A percentile compares a stretch with the other conserved stretches of the same genome.
Conservation (phyloP, 1,284 basidiomycete genomes). For the Mixia osmundae region DNA sequence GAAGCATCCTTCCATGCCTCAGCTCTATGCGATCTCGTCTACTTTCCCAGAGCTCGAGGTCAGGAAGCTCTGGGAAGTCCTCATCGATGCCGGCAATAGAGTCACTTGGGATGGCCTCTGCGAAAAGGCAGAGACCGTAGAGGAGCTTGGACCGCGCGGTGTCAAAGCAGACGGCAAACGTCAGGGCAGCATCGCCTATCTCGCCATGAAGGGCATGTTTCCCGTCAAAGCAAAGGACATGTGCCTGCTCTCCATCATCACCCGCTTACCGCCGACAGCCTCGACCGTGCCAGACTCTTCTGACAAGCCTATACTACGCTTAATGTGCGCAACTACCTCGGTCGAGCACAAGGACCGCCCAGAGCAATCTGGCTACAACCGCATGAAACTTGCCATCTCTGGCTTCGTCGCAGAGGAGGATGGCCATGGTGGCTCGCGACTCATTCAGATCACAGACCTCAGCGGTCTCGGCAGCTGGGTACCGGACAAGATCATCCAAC, state of each 20-base stretch:
- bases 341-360: constrained; percentile 12
- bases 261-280: constrained; percentile 6
- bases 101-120: constrained; percentile 13
- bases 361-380: constrained; percentile 10
- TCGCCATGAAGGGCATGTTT: constrained; percentile 10
- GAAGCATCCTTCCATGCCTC: constrained; percentile 6
- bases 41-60: constrained; percentile 12
- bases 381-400: constrained; percentile 14
- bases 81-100: constrained; percentile 8
- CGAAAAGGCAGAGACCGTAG: constrained; percentile 5
- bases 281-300: too few species aligned
- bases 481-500: constrained; percentile 11
- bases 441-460: constrained; percentile 15
- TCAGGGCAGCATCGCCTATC: constrained; percentile 6
- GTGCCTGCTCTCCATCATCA: constrained; percentile 14
- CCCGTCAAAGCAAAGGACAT: constrained; percentile 12
- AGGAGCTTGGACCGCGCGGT: neutral
- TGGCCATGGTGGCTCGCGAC: constrained; percentile 7
- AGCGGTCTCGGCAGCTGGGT: constrained; percentile 14
- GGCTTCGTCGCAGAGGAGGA: constrained; percentile 16
- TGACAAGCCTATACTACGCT: neutral
- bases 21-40: constrained; percentile 11
- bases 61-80: constrained; percentile 12
- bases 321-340: constrained; percentile 8
- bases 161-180: neutral